phyloP scores from a whole-genome alignment of 106 monocot species.

The Dactylorhiza incarnata region DNA sequence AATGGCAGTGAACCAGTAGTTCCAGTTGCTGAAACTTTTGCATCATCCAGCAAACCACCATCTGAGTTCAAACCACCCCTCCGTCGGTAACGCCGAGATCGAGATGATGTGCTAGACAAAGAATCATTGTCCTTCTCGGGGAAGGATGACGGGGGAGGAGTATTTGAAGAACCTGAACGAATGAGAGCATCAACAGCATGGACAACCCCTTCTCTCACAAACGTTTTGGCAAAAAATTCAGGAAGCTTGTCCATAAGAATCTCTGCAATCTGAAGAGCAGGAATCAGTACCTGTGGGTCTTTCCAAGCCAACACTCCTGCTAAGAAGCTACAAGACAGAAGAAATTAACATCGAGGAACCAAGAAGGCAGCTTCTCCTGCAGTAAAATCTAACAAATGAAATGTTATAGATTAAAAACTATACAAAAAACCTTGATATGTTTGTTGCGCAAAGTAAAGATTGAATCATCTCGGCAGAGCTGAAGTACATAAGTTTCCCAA shows the following conservation, averaged over 20 bases:
- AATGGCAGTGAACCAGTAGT: constrained; percentile 26
- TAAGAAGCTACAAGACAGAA: constrained; percentile 58
- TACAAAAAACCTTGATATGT: constrained; percentile 69
- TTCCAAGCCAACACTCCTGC: constrained; percentile 98
- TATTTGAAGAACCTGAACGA: constrained; percentile 35
- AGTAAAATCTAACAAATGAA: neutral
- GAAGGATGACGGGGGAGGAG: constrained; percentile 27
- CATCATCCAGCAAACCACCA: constrained; percentile 44
- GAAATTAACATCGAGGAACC: neutral
- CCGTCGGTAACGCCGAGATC: constrained; percentile 73
- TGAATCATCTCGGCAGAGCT: constrained; percentile 91
- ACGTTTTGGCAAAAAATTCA: constrained; percentile 74
- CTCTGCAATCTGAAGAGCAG: constrained; percentile 91
- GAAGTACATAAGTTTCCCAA: constrained; percentile 92
- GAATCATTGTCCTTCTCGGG: constrained; percentile 57
- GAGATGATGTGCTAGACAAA: constrained; percentile 44
- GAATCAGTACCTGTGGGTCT: constrained; percentile 90
- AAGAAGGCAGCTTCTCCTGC: neutral
- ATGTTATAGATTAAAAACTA: neutral
- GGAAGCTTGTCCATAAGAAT: constrained; percentile 96
- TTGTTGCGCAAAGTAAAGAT: constrained; percentile 58
- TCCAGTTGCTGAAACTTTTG: constrained; percentile 39
- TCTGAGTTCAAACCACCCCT: constrained; percentile 31
- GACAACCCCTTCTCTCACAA: constrained; percentile 98
- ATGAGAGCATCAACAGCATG: constrained; percentile 91